Evolutionary conservation across 2,329 filamentous ascomycete species (phyloP), one percentile per base, ranked within the genome.

Genomic region (Penicillium hordei): DNA sequence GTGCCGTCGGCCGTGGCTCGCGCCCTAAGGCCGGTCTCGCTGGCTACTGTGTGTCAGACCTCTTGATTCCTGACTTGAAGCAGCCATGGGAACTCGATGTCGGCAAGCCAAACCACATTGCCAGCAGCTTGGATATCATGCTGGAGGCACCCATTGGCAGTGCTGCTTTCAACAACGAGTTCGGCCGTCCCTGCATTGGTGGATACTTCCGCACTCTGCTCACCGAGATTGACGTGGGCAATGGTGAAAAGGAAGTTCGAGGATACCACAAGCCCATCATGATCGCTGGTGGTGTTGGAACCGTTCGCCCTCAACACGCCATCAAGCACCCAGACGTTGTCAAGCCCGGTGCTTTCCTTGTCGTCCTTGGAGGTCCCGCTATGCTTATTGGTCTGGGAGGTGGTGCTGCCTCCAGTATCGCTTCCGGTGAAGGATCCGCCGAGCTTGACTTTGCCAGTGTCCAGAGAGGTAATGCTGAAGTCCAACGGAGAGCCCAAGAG

Each of bases 191-290:
- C 36, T 92, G 89, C 70, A 88, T 95, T 13, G 85, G 89, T 3
- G 94, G 94, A 23, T 93, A 92, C 71, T 99, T 99, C 81, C 84
- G 93, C 60, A 99, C 94, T 0, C 83, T 99, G 38, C 85, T 95
- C 31, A 89, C 88, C 43, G 82, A 86, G 57, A 82, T 89, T 31
- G 80, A 83, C 27, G 75, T 83, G n/a, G 82, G 80, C 44, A 81
- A 85, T 55, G 84, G 84, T 40, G 80, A 83, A 59, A 82, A 82
- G 21, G 91, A 96, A 65, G 84, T 91, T 70, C 85, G 93, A 65
- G 94, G 94, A 25, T 99, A 96, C 73, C 94, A 97, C 78, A 99
- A 99, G 79, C 94, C 94, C 10, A 97, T 96, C 74, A 96, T 97
- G 91, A 91, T 99, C 77, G 94, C 94, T 61, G 94, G 94, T 71